Evolutionary conservation across 805 yeast genomes (phyloP), one percentile per base, ranked within the genome.

Genomic region (Monosporozyma aquatica): DNA sequence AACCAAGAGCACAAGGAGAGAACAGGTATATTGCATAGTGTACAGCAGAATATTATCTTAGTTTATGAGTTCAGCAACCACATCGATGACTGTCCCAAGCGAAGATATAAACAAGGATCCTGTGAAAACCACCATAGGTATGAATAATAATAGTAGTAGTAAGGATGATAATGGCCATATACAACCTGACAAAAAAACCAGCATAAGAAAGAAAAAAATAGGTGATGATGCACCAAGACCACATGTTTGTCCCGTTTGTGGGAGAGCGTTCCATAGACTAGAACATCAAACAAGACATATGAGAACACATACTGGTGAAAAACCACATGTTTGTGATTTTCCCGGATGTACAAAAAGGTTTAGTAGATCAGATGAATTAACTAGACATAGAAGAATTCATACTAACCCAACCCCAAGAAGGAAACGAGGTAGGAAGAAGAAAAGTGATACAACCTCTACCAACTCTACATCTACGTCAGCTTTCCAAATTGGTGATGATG

Each of bases 241-340:
- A 1, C 82, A 79, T 61, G 76, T 79, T 47, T 82, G 90, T 56
- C 81, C 87, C 4, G 69, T 80, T 55, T 82, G 90, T 57, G 75
- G 75, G 30, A 78, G 82, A 59, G 86, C 85, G 0, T 82, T 82
- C 56, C 86, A 80, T 55, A 67, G 90, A 44, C 59, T 82, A 34
- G 90, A 82, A 54, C 90, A 82, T 60, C 87, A 80, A 55, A 80
- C 87, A 7, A 70, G 90, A 53, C 90, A 82, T 53, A 79, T 82
- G 45, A 67, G 89, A 54, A 82, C 87, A 10, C 90, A 82, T 54
- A 82, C 90, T 0, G 90, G 90, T 21, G 89, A 82, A 54, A 81
- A 79, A 56, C 90, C 90, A 3, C 87, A 82, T 59, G 73, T 72
- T n/a, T 82, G 89, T 61, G 72, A 77, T 22, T 82, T 71, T 50